Conservation (phyloP, 2,329 filamentous ascomycete genomes). For the Exserohilum turcica region DNA sequence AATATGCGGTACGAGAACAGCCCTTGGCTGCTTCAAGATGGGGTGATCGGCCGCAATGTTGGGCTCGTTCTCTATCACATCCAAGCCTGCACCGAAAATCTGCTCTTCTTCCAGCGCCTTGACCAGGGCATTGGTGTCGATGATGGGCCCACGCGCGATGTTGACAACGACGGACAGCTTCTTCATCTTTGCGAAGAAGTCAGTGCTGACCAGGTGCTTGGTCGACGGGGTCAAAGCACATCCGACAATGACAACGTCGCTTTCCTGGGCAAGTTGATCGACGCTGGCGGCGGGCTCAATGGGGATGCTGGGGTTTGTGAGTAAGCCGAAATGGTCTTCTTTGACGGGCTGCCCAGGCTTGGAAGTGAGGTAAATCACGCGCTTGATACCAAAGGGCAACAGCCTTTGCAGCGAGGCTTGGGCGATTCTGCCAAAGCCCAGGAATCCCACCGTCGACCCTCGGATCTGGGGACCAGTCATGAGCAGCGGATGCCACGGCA, state of each 20-base stretch:
- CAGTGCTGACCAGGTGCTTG: slow-evolving; percentile 33
- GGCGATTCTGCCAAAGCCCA: slow-evolving; percentile 38
- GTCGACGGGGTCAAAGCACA: slow-evolving; percentile 36
- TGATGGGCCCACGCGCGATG: slow-evolving; percentile 61
- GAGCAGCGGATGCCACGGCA: slow-evolving; percentile 39
- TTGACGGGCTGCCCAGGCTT: slow-evolving; percentile 29
- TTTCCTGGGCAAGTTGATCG: slow-evolving; percentile 36
- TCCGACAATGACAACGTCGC: slow-evolving; percentile 38
- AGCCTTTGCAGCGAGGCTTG: slow-evolving; percentile 36
- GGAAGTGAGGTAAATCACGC: slow-evolving; percentile 34
- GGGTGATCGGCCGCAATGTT: slow-evolving; percentile 55
- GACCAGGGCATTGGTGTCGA: slow-evolving; percentile 61
- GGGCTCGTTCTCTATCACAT: slow-evolving; percentile 63
- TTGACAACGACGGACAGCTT: slow-evolving; percentile 60
- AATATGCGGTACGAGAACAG: slow-evolving; percentile 63
- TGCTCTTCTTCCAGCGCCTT: slow-evolving; percentile 56
- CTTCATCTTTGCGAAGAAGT: slow-evolving; percentile 57
- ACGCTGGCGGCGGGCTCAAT: slow-evolving; percentile 26
- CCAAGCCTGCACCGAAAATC: slow-evolving; percentile 59
- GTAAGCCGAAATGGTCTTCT: slow-evolving; percentile 33
- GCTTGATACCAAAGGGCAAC: slow-evolving; percentile 35
- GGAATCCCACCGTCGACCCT: slow-evolving; percentile 32
- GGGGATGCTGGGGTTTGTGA: slow-evolving; percentile 22
- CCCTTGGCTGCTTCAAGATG: slow-evolving; percentile 54
- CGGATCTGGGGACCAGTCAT: slow-evolving; percentile 38